Evolutionary conservation across 2,329 filamentous ascomycete species (phyloP).

Genomic region (Trichoderma lentiforme): DNA sequence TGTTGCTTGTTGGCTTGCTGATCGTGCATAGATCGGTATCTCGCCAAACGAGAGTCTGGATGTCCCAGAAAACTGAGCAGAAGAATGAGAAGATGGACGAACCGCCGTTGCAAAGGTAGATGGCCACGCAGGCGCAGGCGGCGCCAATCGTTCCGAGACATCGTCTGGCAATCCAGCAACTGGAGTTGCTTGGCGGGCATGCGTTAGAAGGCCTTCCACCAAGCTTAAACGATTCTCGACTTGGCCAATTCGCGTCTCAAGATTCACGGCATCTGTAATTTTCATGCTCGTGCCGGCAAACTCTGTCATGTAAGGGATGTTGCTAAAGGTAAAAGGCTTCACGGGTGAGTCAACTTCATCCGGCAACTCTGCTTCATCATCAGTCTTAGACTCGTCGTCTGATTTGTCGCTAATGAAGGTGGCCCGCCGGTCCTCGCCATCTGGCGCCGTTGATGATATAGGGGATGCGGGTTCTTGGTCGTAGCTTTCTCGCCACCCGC

Average conservation of each 20-base stretch:
- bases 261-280: constrained; percentile 52
- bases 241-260: constrained; percentile 51
- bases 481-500: constrained; percentile 62
- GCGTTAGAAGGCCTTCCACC: constrained; percentile 51
- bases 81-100: constrained; percentile 22
- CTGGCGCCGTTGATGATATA: constrained; percentile 45
- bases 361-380: constrained; percentile 36
- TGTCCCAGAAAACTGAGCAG: constrained; percentile 41
- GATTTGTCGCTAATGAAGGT: constrained; percentile 31
- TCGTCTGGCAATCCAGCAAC: constrained; percentile 36
- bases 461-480: constrained; percentile 46
- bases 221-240: constrained; percentile 52
- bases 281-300: constrained; percentile 54
- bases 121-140: constrained; percentile 22
- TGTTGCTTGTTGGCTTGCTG: constrained; percentile 1
- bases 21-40: constrained; percentile 42
- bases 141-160: constrained; percentile 27
- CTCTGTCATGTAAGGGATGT: constrained; percentile 43
- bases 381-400: constrained; percentile 26
- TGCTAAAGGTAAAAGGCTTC: constrained; percentile 55
- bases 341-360: constrained; percentile 29
- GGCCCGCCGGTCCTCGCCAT: constrained; percentile 32
- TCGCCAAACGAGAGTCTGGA: constrained; percentile 47
- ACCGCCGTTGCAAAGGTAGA: constrained; percentile 16
- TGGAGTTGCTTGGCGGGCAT: constrained; percentile 47